phyloP scores from a whole-genome alignment of 2,329 filamentous ascomycete species.

The Botrytis galanthina region DNA sequence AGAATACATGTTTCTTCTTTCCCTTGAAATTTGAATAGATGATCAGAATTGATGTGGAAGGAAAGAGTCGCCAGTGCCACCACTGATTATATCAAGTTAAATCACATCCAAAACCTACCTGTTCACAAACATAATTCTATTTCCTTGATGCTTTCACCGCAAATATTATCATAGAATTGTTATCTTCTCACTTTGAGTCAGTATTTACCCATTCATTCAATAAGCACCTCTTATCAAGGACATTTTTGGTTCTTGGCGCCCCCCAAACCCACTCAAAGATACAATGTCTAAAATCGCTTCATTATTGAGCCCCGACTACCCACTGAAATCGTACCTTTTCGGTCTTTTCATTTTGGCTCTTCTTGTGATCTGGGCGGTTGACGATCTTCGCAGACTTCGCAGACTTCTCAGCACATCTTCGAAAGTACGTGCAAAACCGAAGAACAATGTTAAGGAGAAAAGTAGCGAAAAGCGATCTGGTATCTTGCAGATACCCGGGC shows the following conservation, averaged over 20 bases:
- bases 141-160: not conserved
- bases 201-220: not conserved
- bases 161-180: not conserved
- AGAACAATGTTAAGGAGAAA: not conserved
- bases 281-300: not conserved
- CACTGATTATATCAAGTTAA: not conserved
- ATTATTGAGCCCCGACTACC: not conserved
- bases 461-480: rapidly evolving
- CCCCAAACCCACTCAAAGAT: not conserved
- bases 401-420: not conserved
- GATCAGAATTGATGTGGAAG: not conserved
- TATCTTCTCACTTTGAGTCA: not conserved
- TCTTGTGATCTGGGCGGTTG: not conserved
- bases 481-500: not conserved
- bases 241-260: not conserved
- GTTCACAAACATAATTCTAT: not conserved
- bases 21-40: not conserved
- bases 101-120: not conserved
- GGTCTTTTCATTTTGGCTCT: not conserved
- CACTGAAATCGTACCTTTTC: not conserved
- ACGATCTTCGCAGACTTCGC: no score
- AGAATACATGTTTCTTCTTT: not conserved
- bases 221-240: not conserved
- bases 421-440: not conserved
- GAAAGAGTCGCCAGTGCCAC: not conserved